Conservation (phyloP, 2,329 filamentous ascomycete genomes). For the Paecilomyces niveus region DNA sequence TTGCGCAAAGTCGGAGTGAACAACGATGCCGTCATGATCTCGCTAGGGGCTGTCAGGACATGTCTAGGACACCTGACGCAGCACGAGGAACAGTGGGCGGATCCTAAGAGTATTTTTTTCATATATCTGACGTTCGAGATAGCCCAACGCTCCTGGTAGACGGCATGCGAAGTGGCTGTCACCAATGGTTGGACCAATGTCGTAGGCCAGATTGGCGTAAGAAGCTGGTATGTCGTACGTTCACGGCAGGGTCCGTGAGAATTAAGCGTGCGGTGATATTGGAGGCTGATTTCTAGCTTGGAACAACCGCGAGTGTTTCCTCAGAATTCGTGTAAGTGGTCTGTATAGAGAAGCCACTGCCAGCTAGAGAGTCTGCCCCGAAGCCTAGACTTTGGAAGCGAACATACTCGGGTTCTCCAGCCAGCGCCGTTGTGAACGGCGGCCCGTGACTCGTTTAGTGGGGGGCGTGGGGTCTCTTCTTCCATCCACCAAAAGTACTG, state of each 20-base stretch:
- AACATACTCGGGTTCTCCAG: background rate
- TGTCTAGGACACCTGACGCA: background rate
- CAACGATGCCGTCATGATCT: constrained; percentile 15
- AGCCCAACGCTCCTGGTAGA: background rate
- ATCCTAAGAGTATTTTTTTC: too few species aligned
- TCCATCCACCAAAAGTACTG: background rate
- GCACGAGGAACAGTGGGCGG: background rate
- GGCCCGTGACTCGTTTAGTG: background rate
- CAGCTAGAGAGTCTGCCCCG: background rate
- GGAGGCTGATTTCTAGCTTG: background rate
- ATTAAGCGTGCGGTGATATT: background rate
- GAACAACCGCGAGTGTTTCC: background rate
- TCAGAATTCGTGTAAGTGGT: background rate
- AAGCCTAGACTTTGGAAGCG: background rate
- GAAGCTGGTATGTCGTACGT: background rate
- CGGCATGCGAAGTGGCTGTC: background rate
- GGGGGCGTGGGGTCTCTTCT: background rate
- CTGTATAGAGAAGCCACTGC: background rate
- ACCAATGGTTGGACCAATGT: background rate
- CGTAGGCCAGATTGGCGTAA: background rate
- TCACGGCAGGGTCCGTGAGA: too few species aligned
- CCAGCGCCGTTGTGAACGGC: background rate
- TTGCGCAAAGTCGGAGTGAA: constrained; percentile 8
- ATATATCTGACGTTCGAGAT: background rate
- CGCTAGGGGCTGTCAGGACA: background rate